phyloP scores from a whole-genome alignment of 148 eudicot genomes.

The Rhododendron ovatum region DNA sequence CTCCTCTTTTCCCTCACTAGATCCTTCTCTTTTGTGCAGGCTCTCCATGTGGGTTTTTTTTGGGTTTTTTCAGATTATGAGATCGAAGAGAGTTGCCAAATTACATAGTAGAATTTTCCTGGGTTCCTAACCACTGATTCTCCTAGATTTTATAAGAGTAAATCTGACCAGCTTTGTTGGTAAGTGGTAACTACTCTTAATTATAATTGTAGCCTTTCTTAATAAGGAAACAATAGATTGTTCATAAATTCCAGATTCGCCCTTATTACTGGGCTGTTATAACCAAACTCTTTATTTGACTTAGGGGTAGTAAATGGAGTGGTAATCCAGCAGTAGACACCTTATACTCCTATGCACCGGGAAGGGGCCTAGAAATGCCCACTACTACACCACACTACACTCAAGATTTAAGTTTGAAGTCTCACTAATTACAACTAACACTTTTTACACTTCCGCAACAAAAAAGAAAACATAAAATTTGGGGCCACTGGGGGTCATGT shows the following conservation, averaged over 20 bases:
- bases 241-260: background rate
- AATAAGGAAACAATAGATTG: background rate
- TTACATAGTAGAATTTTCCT: background rate
- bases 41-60: background rate
- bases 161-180: background rate
- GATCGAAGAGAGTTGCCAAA: background rate
- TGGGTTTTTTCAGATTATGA: background rate
- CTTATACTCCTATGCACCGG: no score
- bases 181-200: background rate
- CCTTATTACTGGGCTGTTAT: background rate
- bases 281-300: background rate
- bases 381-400: no score
- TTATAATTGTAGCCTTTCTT: background rate
- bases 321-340: no score
- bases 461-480: no score
- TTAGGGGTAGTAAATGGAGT: no score
- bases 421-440: no score
- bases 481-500: no score
- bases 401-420: no score
- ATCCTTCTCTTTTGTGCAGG: conserved; percentile 11
- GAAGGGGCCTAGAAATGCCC: background rate
- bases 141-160: background rate
- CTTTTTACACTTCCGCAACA: no score
- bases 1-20: conserved; percentile 1
- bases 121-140: background rate